Evolutionary conservation across 2,329 filamentous ascomycete genomes (phyloP).

Genomic region (Fusarium sp.): DNA sequence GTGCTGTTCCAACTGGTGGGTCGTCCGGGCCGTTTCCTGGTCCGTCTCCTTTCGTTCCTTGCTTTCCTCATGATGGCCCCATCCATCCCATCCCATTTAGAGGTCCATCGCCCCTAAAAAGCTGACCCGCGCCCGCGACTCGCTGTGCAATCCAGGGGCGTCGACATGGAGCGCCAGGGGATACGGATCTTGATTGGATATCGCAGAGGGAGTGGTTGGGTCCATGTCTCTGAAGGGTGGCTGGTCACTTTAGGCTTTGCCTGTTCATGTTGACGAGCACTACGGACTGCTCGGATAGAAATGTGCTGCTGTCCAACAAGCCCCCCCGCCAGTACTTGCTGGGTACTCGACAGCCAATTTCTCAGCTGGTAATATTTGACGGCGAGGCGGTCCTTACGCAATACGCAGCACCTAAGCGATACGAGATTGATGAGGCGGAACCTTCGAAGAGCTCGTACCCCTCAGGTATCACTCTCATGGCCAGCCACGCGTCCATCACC

Average conservation of each 20-base stretch:
- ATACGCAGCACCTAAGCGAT: background rate
- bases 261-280: conserved; percentile 8
- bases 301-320: conserved; percentile 3
- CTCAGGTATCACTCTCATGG: conserved; percentile 12
- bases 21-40: conserved; percentile 34
- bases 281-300: conserved; percentile 32
- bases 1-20: conserved; percentile 28
- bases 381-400: background rate
- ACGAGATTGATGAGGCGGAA: conserved; percentile 10
- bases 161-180: conserved; percentile 25
- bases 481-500: conserved; percentile 36
- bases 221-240: conserved; percentile 29
- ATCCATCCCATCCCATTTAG: conserved; percentile 27
- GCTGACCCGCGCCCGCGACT: conserved; percentile 34
- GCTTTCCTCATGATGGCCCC: conserved; percentile 26
- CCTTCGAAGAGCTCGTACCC: conserved; percentile 16
- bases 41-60: conserved; percentile 36
- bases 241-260: conserved; percentile 28
- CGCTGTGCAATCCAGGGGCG: conserved; percentile 31
- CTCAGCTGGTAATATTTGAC: conserved; percentile 24
- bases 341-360: conserved; percentile 8
- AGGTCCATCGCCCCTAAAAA: conserved; percentile 27
- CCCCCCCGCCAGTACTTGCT: conserved; percentile 17
- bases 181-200: conserved; percentile 23
- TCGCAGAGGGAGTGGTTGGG: conserved; percentile 13